Evolutionary conservation across 208 protist genomes (phyloP).

Genomic region (Borovskyia barvae): DNA sequence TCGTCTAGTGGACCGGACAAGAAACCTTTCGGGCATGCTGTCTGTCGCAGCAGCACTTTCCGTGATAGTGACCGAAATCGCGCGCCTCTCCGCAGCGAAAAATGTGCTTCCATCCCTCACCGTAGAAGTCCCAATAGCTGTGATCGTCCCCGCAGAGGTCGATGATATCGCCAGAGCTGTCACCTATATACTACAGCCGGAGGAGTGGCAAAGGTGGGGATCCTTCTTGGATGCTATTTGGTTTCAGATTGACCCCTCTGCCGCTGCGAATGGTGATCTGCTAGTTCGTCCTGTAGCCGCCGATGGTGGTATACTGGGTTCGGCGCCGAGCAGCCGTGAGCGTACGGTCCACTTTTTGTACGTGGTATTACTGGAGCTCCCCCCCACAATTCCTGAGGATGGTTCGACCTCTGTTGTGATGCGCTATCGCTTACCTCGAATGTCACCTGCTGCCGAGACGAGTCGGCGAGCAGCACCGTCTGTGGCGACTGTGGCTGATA

Average conservation of each 20-base stretch:
- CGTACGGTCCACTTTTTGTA: conserved; percentile 38
- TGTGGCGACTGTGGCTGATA: conserved; percentile 5
- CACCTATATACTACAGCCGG: conserved; percentile 24
- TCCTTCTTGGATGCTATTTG: conserved; percentile 67
- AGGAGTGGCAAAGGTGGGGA: conserved; percentile 55
- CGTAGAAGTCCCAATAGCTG: conserved; percentile 23
- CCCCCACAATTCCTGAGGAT: conserved; percentile 3
- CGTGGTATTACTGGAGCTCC: conserved; percentile 32
- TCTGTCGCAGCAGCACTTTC: conserved; percentile 23
- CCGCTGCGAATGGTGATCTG: conserved; percentile 44
- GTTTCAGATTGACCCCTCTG: conserved; percentile 64
- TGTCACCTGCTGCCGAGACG: conserved; percentile 12
- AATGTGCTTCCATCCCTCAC: conserved; percentile 7
- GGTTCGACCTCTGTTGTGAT: conserved; percentile 3
- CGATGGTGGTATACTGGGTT: background rate
- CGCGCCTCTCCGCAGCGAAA: conserved; percentile 12
- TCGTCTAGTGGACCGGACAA: background rate
- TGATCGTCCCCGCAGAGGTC: conserved; percentile 26
- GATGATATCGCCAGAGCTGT: conserved; percentile 28
- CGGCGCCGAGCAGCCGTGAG: conserved; percentile 1
- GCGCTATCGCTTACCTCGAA: conserved; percentile 27
- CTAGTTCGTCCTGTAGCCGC: conserved; percentile 19
- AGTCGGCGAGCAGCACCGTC: conserved; percentile 21
- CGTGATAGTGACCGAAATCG: conserved; percentile 27
- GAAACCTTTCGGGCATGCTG: conserved; percentile 4